Evolutionary conservation across 495 filamentous ascomycete species (phyloP), one percentile per base, ranked within the genome.

Genomic region (Podospora bellae-mahoneyi): DNA sequence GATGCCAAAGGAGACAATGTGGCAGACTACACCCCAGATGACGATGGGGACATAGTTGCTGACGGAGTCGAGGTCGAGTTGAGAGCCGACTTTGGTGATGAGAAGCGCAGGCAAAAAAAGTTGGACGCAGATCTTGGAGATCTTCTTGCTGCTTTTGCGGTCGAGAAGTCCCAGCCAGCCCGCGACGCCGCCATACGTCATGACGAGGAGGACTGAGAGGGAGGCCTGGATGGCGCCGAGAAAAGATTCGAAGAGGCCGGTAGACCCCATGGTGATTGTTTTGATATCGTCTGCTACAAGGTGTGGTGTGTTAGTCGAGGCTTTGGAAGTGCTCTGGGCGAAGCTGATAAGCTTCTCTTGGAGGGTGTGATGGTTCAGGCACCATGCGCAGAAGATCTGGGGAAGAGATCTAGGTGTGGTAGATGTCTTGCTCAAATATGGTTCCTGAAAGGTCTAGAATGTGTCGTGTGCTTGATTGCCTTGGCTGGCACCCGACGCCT

Each of bases 41-140:
- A 83, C 65, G 39, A 84, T 75, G 56, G 79, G 70, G 28, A 87
- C 56, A 80, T 92, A 92, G 27, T 84, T 81, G 64, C 77, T 64
- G 16, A 78, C 82, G 7, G 83, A 88, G 5, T 79, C 84, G 5
- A 83, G 48, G 62, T 89, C 78, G n/a, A 94, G 77, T 67, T 93
- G 78, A 5, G 81, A 81, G 5, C 91, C 90, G 23, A 94, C 79
- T 66, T 91, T 88, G 26, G 84, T 84, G 68, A 93, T 79, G n/a
- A 93, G 79, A 32, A 93, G 75, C 1, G 87, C 87, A 0, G 90
- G 91, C 5, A 93, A 79, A 64, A 92, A 90, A 66, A 92, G 78
- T 32, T 84, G 85, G 9, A 92, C 88, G 69, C 88, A 91, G 26
- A 89, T 74, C 6, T 83, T 83, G 48, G 89, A 90, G 54, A 93